A percentile compares a stretch with the other conserved stretches of the same genome.
phyloP scores from a whole-genome alignment of 805 yeast species.

The Zygosaccharomyces lentus region DNA sequence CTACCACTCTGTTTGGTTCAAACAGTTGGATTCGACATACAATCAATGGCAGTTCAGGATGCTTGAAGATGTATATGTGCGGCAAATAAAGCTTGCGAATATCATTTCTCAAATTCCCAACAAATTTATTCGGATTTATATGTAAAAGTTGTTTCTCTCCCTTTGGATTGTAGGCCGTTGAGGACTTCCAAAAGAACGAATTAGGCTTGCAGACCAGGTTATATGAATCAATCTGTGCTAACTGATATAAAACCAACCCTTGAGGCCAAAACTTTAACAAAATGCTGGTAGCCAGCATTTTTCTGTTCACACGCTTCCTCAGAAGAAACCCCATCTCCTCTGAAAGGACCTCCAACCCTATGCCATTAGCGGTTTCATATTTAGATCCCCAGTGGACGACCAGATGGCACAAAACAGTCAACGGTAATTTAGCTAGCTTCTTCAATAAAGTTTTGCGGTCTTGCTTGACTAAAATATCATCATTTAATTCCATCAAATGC shows the following conservation, averaged over 20 bases:
- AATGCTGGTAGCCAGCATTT: constrained; percentile 14
- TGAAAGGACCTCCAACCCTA: constrained; percentile 1
- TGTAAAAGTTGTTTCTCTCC: constrained; percentile 31
- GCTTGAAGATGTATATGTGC: constrained; percentile 64
- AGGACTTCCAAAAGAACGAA: constrained; percentile 36
- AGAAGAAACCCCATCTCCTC: constrained; percentile 12
- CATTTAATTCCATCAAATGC: constrained; percentile 14
- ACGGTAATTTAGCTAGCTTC: constrained; percentile 22
- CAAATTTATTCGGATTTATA: constrained; percentile 48
- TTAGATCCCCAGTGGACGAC: constrained; percentile 23
- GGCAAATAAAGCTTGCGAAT: constrained; percentile 51
- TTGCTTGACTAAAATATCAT: constrained; percentile 18
- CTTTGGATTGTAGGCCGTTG: constrained; percentile 27
- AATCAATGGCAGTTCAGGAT: constrained; percentile 57
- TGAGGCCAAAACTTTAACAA: constrained; percentile 23
- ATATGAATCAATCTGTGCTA: constrained; percentile 69
- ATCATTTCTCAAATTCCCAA: constrained; percentile 44
- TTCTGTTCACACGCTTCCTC: constrained; percentile 15
- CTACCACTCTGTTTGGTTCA: constrained; percentile 40
- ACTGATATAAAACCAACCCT: constrained; percentile 42
- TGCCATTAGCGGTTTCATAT: constrained; percentile 13
- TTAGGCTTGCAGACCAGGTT: constrained; percentile 55
- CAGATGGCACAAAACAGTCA: constrained; percentile 18
- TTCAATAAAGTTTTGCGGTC: constrained; percentile 15
- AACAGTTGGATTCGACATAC: constrained; percentile 65